Percentiles rank a stretch among this genome's conserved stretches.
phyloP scores from a whole-genome alignment of 2,329 filamentous ascomycete species.

The Elsinoe batatas region DNA sequence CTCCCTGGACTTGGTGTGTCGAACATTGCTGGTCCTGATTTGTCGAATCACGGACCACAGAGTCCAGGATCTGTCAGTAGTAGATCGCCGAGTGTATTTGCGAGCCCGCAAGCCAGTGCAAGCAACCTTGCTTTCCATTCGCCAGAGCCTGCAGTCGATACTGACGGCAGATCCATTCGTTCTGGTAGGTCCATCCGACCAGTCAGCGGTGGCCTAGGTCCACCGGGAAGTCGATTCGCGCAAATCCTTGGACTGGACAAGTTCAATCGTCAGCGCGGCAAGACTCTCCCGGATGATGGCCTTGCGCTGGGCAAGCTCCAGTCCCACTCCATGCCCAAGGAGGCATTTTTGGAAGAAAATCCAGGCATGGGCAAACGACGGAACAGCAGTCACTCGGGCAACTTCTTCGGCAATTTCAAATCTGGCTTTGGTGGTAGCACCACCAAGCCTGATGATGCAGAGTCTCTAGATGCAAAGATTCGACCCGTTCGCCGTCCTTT shows the following conservation, averaged over 20 bases:
- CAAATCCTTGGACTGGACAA: conserved; percentile 47
- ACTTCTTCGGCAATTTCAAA: conserved; percentile 36
- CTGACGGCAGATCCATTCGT: conserved; percentile 37
- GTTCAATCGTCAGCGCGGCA: conserved; percentile 52
- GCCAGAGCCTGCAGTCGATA: conserved; percentile 33
- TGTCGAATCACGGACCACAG: conserved; percentile 28
- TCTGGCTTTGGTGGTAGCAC: conserved; percentile 9
- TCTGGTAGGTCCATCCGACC: conserved; percentile 43
- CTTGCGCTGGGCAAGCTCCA: conserved; percentile 59
- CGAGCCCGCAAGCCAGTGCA: conserved; percentile 38
- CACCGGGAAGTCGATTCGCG: conserved; percentile 45
- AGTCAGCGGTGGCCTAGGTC: conserved; percentile 27
- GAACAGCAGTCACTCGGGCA: conserved; percentile 44
- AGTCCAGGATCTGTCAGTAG: conserved; percentile 36
- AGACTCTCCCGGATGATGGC: conserved; percentile 51
- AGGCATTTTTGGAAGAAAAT: background rate
- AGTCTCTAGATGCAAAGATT: conserved; percentile 23
- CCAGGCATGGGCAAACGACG: conserved; percentile 24
- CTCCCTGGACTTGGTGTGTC: conserved; percentile 24
- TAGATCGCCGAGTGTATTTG: conserved; percentile 37
- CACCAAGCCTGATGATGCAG: conserved; percentile 11
- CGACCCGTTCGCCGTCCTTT: conserved; percentile 38
- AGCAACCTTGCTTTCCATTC: conserved; percentile 40
- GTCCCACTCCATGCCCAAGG: conserved; percentile 64
- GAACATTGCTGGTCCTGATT: conserved; percentile 12